Conservation (phyloP, 345 rosid genomes). For the Barbarea vulgaris region DNA sequence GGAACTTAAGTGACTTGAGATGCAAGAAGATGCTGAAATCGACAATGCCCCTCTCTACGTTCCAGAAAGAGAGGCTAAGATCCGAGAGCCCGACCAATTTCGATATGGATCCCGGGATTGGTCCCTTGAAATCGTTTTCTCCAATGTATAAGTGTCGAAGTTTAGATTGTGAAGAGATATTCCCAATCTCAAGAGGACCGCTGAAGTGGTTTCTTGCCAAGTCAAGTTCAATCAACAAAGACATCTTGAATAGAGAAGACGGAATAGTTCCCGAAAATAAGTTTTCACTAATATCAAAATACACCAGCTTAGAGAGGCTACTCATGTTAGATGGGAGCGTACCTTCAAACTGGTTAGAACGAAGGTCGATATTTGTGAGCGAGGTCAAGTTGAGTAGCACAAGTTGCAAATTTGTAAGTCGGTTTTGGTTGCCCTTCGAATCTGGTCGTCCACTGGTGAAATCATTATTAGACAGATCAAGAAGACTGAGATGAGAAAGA, state of each 20-base stretch:
- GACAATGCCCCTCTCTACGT: not conserved
- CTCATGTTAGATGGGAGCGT: slow-evolving; percentile 26
- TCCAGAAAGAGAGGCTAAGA: not conserved
- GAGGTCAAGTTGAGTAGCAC: not conserved
- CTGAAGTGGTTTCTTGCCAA: not conserved
- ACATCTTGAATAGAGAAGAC: slow-evolving; percentile 1
- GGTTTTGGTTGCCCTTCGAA: not conserved
- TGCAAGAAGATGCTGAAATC: slow-evolving; percentile 26
- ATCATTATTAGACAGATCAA: slow-evolving; percentile 36
- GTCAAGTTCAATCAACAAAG: not conserved
- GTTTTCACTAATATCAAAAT: not conserved
- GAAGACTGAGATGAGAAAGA: slow-evolving; percentile 9
- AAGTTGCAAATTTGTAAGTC: too few relatives aligned
- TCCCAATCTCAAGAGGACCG: slow-evolving; percentile 17
- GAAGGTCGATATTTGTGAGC: not conserved
- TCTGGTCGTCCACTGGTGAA: slow-evolving; percentile 31
- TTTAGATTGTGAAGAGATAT: not conserved
- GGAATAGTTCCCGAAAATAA: not conserved
- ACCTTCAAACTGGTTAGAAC: slow-evolving; percentile 19
- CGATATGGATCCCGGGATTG: slow-evolving; percentile 25
- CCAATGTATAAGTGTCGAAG: fast-evolving
- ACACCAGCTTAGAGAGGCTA: not conserved
- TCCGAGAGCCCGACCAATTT: not conserved
- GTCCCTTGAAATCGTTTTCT: slow-evolving; percentile 38
- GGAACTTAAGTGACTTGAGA: not conserved